phyloP scores from a whole-genome alignment of 1,284 basidiomycete genomes.

The Marasmius tenuissimus region DNA sequence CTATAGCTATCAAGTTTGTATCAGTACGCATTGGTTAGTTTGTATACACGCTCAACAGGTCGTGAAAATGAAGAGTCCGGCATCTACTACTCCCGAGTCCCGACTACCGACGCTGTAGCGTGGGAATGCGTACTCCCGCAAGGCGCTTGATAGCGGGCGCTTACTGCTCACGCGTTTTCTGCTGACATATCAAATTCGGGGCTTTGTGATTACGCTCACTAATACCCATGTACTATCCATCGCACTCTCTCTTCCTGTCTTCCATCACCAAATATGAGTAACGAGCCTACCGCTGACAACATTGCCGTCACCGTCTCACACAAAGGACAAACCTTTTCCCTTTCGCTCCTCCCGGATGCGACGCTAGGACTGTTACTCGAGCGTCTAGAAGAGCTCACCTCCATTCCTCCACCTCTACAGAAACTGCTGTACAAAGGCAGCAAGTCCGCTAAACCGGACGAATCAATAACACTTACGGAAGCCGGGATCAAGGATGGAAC shows the following conservation, averaged over 20 bases:
- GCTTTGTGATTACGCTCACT: not conserved
- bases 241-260: not conserved
- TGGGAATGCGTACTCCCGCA: too few species aligned
- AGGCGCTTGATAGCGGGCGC: too few species aligned
- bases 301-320: slow-evolving; percentile 35
- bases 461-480: slow-evolving; percentile 42
- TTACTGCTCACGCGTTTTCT: too few species aligned
- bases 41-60: too few species aligned
- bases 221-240: not conserved
- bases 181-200: too few species aligned
- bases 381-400: slow-evolving; percentile 59
- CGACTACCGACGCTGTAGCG: too few species aligned
- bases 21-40: too few species aligned
- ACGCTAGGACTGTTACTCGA: slow-evolving; percentile 49
- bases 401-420: slow-evolving; percentile 61
- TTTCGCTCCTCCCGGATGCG: slow-evolving; percentile 46
- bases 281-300: not conserved
- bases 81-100: too few species aligned
- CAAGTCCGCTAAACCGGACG: slow-evolving; percentile 35
- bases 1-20: too few species aligned
- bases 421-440: slow-evolving; percentile 75
- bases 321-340: slow-evolving; percentile 44
- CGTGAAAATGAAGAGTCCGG: too few species aligned
- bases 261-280: not conserved
- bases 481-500: slow-evolving; percentile 60